Evolutionary conservation across 2,329 filamentous ascomycete genomes (phyloP), one percentile per base, ranked within the genome.

Genomic region (Cercospora janseana): DNA sequence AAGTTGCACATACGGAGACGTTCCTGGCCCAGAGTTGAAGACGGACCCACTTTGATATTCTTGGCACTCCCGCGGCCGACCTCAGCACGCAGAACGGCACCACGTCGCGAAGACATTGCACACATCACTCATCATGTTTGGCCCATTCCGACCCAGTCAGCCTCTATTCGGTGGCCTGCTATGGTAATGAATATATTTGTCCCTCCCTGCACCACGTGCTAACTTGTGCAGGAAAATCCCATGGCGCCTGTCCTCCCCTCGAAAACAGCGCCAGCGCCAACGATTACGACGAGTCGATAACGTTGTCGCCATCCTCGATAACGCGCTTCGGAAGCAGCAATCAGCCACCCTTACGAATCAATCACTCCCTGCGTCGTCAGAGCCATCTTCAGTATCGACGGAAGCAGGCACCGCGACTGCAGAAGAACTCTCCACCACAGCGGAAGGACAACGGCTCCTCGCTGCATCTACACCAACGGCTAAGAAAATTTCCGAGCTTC

Each of bases 241-340:
- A 62, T 98, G 91, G 91, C 86, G 93, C 55, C 82, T 98, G 66
- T 98, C 93, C 52, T 79, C 82, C 60, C 89, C 88, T 69, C 91
- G 95, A 73, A 97, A 97, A 73, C 81, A 83, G 58, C 86, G 91
- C 48, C 91, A 96, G 65, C 83, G 91, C 58, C 79, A 85, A 69
- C 86, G 91, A 38, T 79, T 96, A 57, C 85, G 87, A 57, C 82
- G 85, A 46, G 91, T 98, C 57, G 93, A 98, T 72, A 79, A 77
- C 38, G 84, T 97, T n/a, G 83, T 98, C 52, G 82, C 86, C 51
- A 90, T 88, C 12, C 73, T 98, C 56, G 87, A 89, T 66, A 79
- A 76, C 10, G 51, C 35, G 91, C 92, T 13, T 79, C 97, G 15
- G 10, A 60, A 65, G 46, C 46, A 78, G 81, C 45, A 87, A 85